Evolutionary conservation across 2,329 filamentous ascomycete genomes (phyloP), one percentile per base, ranked within the genome.

Genomic region (Plectosphaerella cucumerina): DNA sequence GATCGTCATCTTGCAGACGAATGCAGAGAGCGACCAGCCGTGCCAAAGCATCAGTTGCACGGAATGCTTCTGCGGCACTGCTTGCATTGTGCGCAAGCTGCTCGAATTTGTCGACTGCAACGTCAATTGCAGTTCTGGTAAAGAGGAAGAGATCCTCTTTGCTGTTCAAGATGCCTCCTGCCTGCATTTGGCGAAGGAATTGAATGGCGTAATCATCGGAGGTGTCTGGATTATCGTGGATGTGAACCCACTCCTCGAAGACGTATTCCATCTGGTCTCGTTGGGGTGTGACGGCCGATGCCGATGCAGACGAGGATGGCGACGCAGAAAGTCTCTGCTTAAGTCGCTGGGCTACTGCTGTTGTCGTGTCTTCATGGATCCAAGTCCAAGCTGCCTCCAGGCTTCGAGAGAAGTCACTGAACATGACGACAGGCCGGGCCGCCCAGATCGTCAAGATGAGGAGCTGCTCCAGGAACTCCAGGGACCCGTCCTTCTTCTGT

Each of bases 181-280:
- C 78, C 60, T 93, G 87, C 62, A 97, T 75, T 67, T 97, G 93
- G 60, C 87, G 84, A 44, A 97, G 81, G 68, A 97, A 97, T 2
- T 89, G 82, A 6, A 80, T 73, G 49, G 85, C 77, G 1, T 86
- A 81, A 62, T 87, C 88, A 55, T 90, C 87, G 4, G 86, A 85
- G 4, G 86, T 83, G 58, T 86, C 84, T n/a, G 84, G 80, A 60
- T 90, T 89, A 67, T 87, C 87, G 71, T 80, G 87, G 8, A 97
- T 80, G 53, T 87, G 85, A 23, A 93, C 82, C 94, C 94, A 99
- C 71, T 99, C 94, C 42, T 93, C 91, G 62, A 99, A 97, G 18
- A 97, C 80, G 64, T 99, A 97, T 60, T 95, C 90, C 70, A 96
- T 84, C 66, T 97, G 90, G 55, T 96, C 90, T 55, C 85, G 83